Evolutionary conservation across 2,329 filamentous ascomycete genomes (phyloP).

Genomic region (Epichloe gansuensis): DNA sequence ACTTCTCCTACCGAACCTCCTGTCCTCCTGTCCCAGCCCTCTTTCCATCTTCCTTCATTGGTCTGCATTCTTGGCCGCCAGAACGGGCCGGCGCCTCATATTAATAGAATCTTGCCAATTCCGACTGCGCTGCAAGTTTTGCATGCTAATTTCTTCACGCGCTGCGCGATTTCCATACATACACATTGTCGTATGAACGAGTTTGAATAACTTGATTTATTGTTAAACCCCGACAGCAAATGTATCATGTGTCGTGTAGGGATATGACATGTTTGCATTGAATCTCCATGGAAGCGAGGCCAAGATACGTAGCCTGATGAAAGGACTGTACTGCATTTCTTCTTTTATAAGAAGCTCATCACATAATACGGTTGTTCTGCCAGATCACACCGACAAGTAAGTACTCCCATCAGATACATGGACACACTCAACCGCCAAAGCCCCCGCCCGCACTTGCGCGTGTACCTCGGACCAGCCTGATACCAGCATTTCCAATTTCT

Average conservation of each 20-base stretch:
- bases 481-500: neutral
- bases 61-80: neutral
- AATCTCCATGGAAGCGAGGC: neutral
- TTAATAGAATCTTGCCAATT: neutral
- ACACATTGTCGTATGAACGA: too few species aligned
- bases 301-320: neutral
- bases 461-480: neutral
- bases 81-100: conserved; percentile 1
- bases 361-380: neutral
- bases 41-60: neutral
- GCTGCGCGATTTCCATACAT: neutral
- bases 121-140: too few species aligned
- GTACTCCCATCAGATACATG: too few species aligned
- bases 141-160: too few species aligned
- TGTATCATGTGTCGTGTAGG: too few species aligned
- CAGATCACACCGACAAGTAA: too few species aligned
- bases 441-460: neutral
- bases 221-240: too few species aligned
- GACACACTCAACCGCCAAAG: too few species aligned
- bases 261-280: too few species aligned
- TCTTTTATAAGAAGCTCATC: neutral
- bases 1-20: too few species aligned
- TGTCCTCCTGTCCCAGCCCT: neutral
- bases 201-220: too few species aligned
- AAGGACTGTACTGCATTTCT: neutral